A percentile compares a stretch with the other conserved stretches of the same genome.
These are phyloP conservation scores for Carex cristatella DNA, from an alignment of 176 grass and related monocot genomes.

Conservation along the genomic window DNA sequence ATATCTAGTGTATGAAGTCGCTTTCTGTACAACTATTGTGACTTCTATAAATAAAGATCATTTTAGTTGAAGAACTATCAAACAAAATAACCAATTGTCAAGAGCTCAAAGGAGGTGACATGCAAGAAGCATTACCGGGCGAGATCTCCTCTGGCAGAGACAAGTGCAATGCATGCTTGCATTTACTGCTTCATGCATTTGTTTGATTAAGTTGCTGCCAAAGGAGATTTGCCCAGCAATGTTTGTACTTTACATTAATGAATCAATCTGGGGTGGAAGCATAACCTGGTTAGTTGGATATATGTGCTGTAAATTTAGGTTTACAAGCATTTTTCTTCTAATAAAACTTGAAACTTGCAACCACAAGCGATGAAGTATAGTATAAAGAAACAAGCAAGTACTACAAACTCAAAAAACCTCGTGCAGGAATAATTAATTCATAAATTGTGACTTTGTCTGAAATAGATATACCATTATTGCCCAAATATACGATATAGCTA, in stretches of 20 bases:
- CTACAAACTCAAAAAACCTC: background rate
- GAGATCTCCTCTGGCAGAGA: constrained; percentile 44
- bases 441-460: background rate
- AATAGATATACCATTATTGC: background rate
- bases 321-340: background rate
- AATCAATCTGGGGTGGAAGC: background rate
- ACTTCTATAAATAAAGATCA: background rate
- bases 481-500: background rate
- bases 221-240: constrained; percentile 66
- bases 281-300: background rate
- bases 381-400: background rate
- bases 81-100: background rate
- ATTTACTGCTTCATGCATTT: background rate
- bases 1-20: background rate
- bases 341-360: background rate
- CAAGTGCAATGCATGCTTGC: background rate
- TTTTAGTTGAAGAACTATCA: background rate
- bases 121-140: constrained; percentile 32
- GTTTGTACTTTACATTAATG: constrained; percentile 3
- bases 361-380: background rate
- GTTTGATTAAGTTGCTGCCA: constrained; percentile 23
- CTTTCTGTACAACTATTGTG: background rate
- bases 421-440: background rate
- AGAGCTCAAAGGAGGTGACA: background rate
- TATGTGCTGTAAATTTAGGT: background rate